A percentile compares a stretch with the other conserved stretches of the same genome.
These are phyloP conservation scores for Echeveria elegans DNA, from an alignment of 164 flowering plant genomes.

Conservation along the genomic window DNA sequence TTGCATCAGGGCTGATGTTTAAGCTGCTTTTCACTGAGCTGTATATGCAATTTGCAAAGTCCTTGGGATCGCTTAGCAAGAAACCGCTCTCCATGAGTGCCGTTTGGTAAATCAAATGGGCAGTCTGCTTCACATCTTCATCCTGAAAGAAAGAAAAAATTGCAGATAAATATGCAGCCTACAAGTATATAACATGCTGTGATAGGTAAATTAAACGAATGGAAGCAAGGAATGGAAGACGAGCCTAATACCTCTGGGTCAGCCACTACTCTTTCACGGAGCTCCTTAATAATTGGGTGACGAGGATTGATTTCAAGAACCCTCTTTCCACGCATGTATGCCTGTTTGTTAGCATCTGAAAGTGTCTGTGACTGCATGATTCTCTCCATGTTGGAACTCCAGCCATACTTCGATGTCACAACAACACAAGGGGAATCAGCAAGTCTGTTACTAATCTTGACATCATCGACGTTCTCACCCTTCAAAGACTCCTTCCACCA, in stretches of 20 bases:
- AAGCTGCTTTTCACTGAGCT: constrained; percentile 63
- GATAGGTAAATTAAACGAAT: not conserved
- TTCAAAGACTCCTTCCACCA: constrained; percentile 88
- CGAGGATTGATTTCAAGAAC: constrained; percentile 95
- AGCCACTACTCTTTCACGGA: constrained; percentile 61
- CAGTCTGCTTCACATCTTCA: constrained; percentile 61
- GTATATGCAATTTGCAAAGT: constrained; percentile 72
- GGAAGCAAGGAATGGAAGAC: too few species aligned
- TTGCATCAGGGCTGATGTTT: constrained; percentile 68
- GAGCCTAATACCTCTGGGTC: constrained; percentile 58
- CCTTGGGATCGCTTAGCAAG: constrained; percentile 63
- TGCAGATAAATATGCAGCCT: not conserved
- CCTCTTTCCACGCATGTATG: constrained; percentile 95
- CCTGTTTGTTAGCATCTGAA: constrained; percentile 86
- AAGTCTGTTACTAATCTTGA: constrained; percentile 85
- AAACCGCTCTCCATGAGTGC: constrained; percentile 97
- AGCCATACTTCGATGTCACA: constrained; percentile 94
- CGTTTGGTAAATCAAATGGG: constrained; percentile 83
- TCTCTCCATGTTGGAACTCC: constrained; percentile 98
- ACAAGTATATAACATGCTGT: too few species aligned
- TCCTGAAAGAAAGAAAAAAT: constrained; percentile 33
- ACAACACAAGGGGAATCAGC: constrained; percentile 89
- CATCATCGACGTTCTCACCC: constrained; percentile 82
- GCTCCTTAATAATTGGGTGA: constrained; percentile 93
- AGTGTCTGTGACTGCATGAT: constrained; percentile 96